phyloP scores from a whole-genome alignment of 768 basidiomycete species.

The Tricholoma hemisulphureum region DNA sequence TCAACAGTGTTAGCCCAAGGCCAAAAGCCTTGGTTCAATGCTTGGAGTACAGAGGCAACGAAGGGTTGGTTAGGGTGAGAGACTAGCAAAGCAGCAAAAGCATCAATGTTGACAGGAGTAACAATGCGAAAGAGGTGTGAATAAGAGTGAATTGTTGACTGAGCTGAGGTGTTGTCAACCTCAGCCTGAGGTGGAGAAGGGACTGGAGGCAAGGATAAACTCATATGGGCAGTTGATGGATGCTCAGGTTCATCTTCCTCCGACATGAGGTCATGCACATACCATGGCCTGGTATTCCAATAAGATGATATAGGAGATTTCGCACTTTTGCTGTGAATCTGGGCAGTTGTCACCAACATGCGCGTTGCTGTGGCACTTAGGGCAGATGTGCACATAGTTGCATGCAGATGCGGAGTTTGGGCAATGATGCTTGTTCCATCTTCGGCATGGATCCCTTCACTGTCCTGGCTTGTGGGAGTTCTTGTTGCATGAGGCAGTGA shows the following conservation, averaged over 20 bases:
- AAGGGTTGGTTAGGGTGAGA: slow-evolving; percentile 9
- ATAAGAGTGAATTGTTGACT: background rate
- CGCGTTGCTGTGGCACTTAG: slow-evolving; percentile 8
- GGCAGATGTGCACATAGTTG: slow-evolving; percentile 18
- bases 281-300: background rate
- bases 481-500: background rate
- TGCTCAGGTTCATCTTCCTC: background rate
- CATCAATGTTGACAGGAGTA: background rate
- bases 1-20: slow-evolving; percentile 8
- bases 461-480: background rate
- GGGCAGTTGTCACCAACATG: slow-evolving; percentile 5
- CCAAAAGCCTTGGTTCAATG: slow-evolving; percentile 9
- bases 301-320: background rate
- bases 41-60: slow-evolving; percentile 1
- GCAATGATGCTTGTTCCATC: slow-evolving; percentile 14
- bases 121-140: background rate
- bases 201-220: background rate
- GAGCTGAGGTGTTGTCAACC: background rate
- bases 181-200: background rate
- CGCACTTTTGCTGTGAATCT: background rate
- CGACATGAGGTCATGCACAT: slow-evolving; percentile 2
- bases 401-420: slow-evolving; percentile 10
- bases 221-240: background rate
- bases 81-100: background rate
- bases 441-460: slow-evolving; percentile 9